These are phyloP conservation scores for Lecanicillium sp. DNA, from an alignment of 2,329 filamentous ascomycete genomes.

Conservation along the genomic window DNA sequence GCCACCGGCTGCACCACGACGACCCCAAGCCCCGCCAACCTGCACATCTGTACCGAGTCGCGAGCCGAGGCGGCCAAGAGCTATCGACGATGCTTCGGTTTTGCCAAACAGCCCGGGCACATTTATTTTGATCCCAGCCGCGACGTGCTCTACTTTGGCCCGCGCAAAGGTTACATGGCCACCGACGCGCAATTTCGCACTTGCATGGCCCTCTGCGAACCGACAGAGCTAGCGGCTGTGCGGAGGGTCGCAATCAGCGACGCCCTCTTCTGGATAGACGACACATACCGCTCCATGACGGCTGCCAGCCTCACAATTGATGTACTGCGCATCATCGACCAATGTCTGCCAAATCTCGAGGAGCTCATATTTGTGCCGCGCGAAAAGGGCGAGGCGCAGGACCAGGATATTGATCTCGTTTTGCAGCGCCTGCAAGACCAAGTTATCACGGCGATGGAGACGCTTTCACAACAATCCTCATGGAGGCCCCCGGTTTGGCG, in stretches of 20 bases:
- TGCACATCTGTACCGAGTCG: conserved; percentile 42
- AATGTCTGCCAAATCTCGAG: conserved; percentile 33
- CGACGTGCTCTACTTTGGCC: conserved; percentile 45
- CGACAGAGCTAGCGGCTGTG: conserved; percentile 34
- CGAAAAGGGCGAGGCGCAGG: conserved; percentile 27
- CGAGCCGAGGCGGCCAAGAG: conserved; percentile 36
- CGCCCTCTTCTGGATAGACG: conserved; percentile 34
- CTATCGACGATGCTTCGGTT: conserved; percentile 37
- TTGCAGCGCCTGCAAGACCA: conserved; percentile 16
- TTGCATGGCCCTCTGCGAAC: conserved; percentile 36
- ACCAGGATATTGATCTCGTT: conserved; percentile 24
- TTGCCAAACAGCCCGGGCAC: conserved; percentile 34
- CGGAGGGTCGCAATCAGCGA: conserved; percentile 41
- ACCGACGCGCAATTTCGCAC: conserved; percentile 40
- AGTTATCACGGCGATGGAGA: conserved; percentile 27
- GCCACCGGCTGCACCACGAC: conserved; percentile 34
- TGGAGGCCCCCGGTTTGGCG: conserved; percentile 33
- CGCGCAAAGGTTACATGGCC: conserved; percentile 38
- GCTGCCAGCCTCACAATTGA: conserved; percentile 35
- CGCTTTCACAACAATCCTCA: conserved; percentile 24
- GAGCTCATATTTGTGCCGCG: conserved; percentile 40
- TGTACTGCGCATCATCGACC: conserved; percentile 32
- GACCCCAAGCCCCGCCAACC: conserved; percentile 36
- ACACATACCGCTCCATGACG: conserved; percentile 31
- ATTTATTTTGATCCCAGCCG: conserved; percentile 35